Percentiles rank a stretch among this genome's conserved stretches.
phyloP scores from a whole-genome alignment of 805 yeast species.

The Lipomyces kockii region DNA sequence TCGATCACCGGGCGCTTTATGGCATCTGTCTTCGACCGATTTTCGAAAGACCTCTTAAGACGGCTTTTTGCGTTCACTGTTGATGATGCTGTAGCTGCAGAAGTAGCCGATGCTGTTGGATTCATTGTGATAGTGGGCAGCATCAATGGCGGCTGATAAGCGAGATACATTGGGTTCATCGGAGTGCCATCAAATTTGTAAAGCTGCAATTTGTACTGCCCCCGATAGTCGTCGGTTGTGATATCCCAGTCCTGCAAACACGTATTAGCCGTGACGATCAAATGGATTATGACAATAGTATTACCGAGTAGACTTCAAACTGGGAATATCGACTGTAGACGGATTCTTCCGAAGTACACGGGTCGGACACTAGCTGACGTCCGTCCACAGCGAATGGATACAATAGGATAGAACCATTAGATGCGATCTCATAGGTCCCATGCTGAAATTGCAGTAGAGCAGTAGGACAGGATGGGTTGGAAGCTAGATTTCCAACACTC shows the following conservation, averaged over 20 bases:
- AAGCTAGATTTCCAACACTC: constrained; percentile 35
- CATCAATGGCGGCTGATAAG: constrained; percentile 94
- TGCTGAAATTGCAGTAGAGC: constrained; percentile 89
- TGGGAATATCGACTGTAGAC: constrained; percentile 74
- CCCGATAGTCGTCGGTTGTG: constrained; percentile 76
- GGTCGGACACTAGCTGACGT: constrained; percentile 85
- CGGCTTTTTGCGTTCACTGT: constrained; percentile 3
- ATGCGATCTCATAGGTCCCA: constrained; percentile 69
- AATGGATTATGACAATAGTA: background rate
- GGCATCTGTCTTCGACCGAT: constrained; percentile 44
- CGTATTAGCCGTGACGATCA: background rate
- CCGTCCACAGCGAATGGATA: constrained; percentile 87
- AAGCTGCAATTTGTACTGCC: constrained; percentile 74
- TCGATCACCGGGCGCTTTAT: constrained; percentile 41
- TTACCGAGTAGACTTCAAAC: constrained; percentile 45
- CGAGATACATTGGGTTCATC: constrained; percentile 86
- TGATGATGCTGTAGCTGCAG: constrained; percentile 34
- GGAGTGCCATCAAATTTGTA: constrained; percentile 74
- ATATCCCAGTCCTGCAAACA: constrained; percentile 48
- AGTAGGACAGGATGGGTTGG: constrained; percentile 77
- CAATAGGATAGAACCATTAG: constrained; percentile 70
- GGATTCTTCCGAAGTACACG: constrained; percentile 60
- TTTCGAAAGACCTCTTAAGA: constrained; percentile 25
- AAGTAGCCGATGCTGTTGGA: constrained; percentile 62
- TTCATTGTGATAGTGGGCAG: constrained; percentile 89